Evolutionary conservation across 768 basidiomycete species (phyloP), one percentile per base, ranked within the genome.

Genomic region (Suillus americanus): DNA sequence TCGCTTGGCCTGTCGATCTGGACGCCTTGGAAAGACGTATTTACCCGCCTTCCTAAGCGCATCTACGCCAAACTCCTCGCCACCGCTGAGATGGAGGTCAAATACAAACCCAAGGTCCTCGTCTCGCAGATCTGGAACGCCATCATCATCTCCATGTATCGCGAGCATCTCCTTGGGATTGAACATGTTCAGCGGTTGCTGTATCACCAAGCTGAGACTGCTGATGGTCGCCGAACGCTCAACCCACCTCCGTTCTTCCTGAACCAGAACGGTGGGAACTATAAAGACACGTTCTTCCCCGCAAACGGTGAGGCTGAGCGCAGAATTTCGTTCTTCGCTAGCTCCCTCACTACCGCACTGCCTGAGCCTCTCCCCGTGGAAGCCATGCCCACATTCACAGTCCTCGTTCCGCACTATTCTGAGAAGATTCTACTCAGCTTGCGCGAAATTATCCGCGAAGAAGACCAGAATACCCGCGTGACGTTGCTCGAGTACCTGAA

Each of bases 121-220:
- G 97, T 99, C 46, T 98, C 96, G 23, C 97, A 99, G 79, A 90
- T 99, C 37, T 99, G 97, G 97, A 99, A 99, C 76, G 97, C 97
- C 53, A 85, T 99, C 78, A 97, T 99, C 77, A 99, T 99, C 67
- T 99, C 97, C 62, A 99, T 99, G 97, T 99, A 99, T 78, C 90
- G 97, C 71, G 97, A 99, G 73, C 97, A 99, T 79, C 82, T 99
- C 57, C 83, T 99, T 45, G 97, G 95, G 67, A 99, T 99, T 72
- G 95, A 98, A 70, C 95, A 99, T 72, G 97, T 99, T 54, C 97
- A 99, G 75, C 91, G 96, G 61, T 85, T 99, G 23, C 85, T 99
- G 40, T 99, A 99, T 74, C 97, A 99, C 75, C 97, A 99, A 78
- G 91, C 95, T 23, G 96, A 97, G 67, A 88, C 89, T 18, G 86